Evolutionary conservation across 1,284 basidiomycete genomes (phyloP), one percentile per base, ranked within the genome.

Genomic region (Apiotrichum gracile): DNA sequence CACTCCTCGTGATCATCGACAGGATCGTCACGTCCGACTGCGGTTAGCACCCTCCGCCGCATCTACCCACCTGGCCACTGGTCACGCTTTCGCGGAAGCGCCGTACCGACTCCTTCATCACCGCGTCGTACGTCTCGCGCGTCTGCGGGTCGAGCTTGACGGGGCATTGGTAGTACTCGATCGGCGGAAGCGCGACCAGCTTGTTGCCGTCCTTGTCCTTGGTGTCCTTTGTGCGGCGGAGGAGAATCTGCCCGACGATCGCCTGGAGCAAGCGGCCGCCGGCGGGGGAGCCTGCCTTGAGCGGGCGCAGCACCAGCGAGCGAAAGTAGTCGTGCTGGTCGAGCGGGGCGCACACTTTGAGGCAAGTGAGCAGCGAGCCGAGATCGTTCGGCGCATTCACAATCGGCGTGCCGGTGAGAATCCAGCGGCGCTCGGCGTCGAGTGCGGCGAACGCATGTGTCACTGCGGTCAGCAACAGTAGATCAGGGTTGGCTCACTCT

Each of bases 171-270:
- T 68, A 72, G 48, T 61, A 67, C 42, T 70, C 68, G 40, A 89
- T 87, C 4, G 86, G 82, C 24, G 90, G 90, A 17, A 93, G 77
- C 21, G 83, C 79, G 8, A 93, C 81, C 10, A 93, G 77, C 14
- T 79, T 73, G 21, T 85, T 84, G 16, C 90, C 91, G 13, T 82
- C 72, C 10, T 78, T 79, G 66, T 91, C 87, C 79, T 87, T 85
- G 84, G 84, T 86, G 74, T 91, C 87, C 72, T 92, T 92, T 5
- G 88, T 91, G 31, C 90, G 81, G 6, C 90, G 84, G 42, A 94
- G 84, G 50, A 90, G 88, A 16, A 84, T 80, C 26, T 88, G 86
- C 41, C 78, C 83, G 81, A 93, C 90, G n/a, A 94, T 74, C 5
- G 86, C 87, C 84, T 85, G 79, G n/a, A 91, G 75, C 6, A 91